Conservation (phyloP, 2,329 filamentous ascomycete genomes). For the Penicillium thymicola region DNA sequence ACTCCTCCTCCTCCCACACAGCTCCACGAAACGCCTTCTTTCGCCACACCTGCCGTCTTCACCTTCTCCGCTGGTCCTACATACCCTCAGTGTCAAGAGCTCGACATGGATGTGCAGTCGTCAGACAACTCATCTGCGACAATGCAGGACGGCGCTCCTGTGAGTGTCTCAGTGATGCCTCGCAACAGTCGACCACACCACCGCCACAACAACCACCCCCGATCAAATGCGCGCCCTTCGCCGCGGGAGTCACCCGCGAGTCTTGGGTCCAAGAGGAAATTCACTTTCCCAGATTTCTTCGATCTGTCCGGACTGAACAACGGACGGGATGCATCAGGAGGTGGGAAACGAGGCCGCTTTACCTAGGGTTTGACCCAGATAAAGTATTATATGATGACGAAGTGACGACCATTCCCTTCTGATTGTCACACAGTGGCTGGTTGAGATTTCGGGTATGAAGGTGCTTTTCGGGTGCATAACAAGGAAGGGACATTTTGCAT, state of each 20-base stretch:
- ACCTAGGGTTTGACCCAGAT: conserved; percentile 27
- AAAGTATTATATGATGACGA: conserved; percentile 29
- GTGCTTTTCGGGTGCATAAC: conserved; percentile 32
- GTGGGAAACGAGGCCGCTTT: conserved; percentile 49
- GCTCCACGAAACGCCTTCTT: conserved; percentile 23
- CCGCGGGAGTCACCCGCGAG: conserved; percentile 39
- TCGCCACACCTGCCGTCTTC: conserved; percentile 38
- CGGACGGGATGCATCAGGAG: conserved; percentile 42
- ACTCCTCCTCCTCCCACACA: conserved; percentile 18
- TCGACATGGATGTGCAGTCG: conserved; percentile 45
- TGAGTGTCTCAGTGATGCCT: conserved; percentile 45
- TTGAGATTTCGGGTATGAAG: conserved; percentile 18
- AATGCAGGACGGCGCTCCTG: conserved; percentile 33
- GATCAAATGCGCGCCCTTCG: conserved; percentile 37
- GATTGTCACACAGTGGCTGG: conserved; percentile 33
- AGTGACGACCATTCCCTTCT: conserved; percentile 33
- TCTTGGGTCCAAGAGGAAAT: conserved; percentile 48
- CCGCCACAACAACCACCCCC: conserved; percentile 38
- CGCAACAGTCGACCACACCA: conserved; percentile 41
- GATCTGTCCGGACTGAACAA: conserved; percentile 47
- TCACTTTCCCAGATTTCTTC: conserved; percentile 49
- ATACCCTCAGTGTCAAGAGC: conserved; percentile 33
- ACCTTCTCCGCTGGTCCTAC: conserved; percentile 44
- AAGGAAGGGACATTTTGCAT: conserved; percentile 33
- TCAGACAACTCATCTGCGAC: conserved; percentile 34